Evolutionary conservation across 768 basidiomycete species (phyloP), one percentile per base, ranked within the genome.

Genomic region (Hericium alpestre): DNA sequence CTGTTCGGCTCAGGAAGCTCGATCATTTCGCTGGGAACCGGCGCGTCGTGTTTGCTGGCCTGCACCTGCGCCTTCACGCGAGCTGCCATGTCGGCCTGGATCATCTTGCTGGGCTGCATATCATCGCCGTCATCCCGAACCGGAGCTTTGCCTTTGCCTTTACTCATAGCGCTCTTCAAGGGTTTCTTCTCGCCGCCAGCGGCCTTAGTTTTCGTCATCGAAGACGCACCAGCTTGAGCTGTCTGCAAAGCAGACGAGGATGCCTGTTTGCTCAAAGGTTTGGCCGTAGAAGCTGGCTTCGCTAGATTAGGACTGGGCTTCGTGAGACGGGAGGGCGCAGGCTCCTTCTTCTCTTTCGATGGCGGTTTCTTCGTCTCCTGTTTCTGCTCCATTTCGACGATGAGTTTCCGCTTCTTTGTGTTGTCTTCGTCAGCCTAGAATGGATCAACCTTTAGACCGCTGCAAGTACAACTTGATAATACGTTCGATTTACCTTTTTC

Each of bases 1-100:
- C 90, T 93, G 65, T 93, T 87, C 66, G 96, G 93, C 49, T 98
- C 95, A 0, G 95, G 94, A 16, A 99, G 76, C 64, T 93, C 93
- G 63, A 94, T 90, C 66, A 78, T 83, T 74, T 93, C 88, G 66
- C 84, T 88, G 16, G 83, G 67, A 18, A 68, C 59, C 56, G 85
- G 68, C 15, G 18, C 20, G 27, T 23, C 25, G 6, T 79, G 76
- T 46, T 70, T 69, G 13, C 81, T 77, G 23, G 84, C 84, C 58
- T 83, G 77, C 55, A 86, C 71, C 61, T 86, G 82, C 27, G 84
- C 79, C 65, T 83, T 82, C 22, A 80, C 80, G 25, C 83, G 80
- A 43, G 81, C 83, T n/a, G 82, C 79, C 84, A 86, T 86, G 65
- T 84, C 83, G 2, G 73, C 76, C 60, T 86, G 83, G 12, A 84